Evolutionary conservation across 2,329 filamentous ascomycete genomes (phyloP), one percentile per base, ranked within the genome.

Genomic region (Xylariomycetidae sp.): DNA sequence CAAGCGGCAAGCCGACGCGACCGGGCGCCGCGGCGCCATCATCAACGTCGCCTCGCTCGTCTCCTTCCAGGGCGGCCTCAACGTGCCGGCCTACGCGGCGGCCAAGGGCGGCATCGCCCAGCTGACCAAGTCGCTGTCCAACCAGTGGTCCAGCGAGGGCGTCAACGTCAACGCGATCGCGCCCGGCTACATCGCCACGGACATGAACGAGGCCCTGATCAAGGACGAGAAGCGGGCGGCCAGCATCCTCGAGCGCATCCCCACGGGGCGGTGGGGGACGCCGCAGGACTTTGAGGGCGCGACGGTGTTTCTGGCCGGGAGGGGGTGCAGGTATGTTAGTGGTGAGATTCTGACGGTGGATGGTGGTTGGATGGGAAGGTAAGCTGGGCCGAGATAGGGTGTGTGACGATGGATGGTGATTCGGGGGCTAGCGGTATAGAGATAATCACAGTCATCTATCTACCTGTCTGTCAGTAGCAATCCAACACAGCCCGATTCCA

Each of bases 361-460:
- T 60, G 88, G 88, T 8, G 88, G 88, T 6, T 95, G 86, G 87
- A 92, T 93, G 86, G 86, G 85, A 4, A 70, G 86, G 67, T 93
- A 67, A 32, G 24, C n/a, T n/a, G n/a, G n/a, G n/a, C n/a, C n/a
- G n/a, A n/a, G n/a, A n/a, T n/a, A n/a, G n/a, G n/a, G n/a, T n/a
- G n/a, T n/a, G n/a, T n/a, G n/a, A n/a, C n/a, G n/a, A n/a, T n/a
- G n/a, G n/a, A n/a, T n/a, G n/a, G n/a, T n/a, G n/a, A n/a, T n/a
- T n/a, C n/a, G n/a, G n/a, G n/a, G n/a, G n/a, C n/a, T n/a, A n/a
- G n/a, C n/a, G n/a, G n/a, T n/a, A n/a, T n/a, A n/a, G n/a, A n/a
- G n/a, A n/a, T n/a, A n/a, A n/a, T n/a, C n/a, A n/a, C n/a, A n/a
- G n/a, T n/a, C n/a, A n/a, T n/a, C n/a, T n/a, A n/a, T n/a, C n/a